Base-by-base conservation (phyloP, 2,329 filamentous ascomycete genomes). In the Coleophoma crateriformis region DNA sequence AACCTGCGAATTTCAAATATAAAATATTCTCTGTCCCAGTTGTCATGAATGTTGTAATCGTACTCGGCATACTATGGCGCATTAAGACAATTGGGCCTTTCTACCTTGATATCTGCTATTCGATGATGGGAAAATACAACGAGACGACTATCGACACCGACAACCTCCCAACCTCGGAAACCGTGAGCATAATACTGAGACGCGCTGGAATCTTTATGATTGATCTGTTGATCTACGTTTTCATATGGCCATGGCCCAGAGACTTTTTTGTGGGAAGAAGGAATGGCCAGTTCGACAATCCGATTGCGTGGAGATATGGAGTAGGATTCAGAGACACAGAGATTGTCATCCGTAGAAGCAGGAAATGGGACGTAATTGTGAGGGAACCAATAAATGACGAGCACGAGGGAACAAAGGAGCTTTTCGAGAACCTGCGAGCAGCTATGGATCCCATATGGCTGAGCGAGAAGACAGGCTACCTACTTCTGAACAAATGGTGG, bases 401-500 rank as follows among this genome's bases (percentile, higher is more conserved):
- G 53, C 69, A 70, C n/a, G 67, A 67, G 75, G 76, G 39, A 51
- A 75, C 69, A 61, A 81, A 70, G 67, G 71, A 82, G 47, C 77
- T 89, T 58, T 74, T 83, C 57, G 74, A 74, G 12, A 76, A 81
- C 51, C 69, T 95, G 42, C 68, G 83, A 54, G 77, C 81, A 2
- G 91, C 89, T 2, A 85, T 91, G 4, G 77, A 84, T 14, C 78
- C 82, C 19, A 70, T 81, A 60, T 75, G 84, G 47, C 73, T 92
- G 60, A 73, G 78, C 58, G 77, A 82, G 58, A 96, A 95, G 77
- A 96, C 90, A 32, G 90, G 90, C 17, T 95, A 95, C 64, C 70
- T 95, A 55, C 84, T 94, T 58, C 87, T 95, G 75, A 88, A 91
- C 64, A 80, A 78, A 54, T 79, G 90, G 54, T 97, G 90, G 85